A percentile compares a stretch with the other conserved stretches of the same genome.
These are phyloP conservation scores for Hemileccinum rubropunctum DNA, from an alignment of 768 basidiomycete genomes.

Conservation along the genomic window DNA sequence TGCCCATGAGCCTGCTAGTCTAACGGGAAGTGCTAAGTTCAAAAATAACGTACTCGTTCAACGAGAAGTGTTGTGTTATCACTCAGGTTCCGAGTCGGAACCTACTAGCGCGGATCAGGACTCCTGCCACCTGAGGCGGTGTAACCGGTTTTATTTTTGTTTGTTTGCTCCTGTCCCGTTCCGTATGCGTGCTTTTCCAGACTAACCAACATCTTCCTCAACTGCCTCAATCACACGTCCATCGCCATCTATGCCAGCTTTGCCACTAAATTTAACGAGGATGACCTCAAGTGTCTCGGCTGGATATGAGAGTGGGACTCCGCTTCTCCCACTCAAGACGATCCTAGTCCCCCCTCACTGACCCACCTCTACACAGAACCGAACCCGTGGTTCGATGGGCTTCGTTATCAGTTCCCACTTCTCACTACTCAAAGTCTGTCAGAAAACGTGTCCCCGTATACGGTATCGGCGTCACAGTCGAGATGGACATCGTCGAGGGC, in stretches of 20 bases:
- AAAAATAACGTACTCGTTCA: no score
- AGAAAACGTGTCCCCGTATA: conserved; percentile 75
- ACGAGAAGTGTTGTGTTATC: no score
- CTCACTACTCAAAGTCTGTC: conserved; percentile 64
- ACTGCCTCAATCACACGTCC: conserved; percentile 75
- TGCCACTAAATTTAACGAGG: conserved; percentile 57
- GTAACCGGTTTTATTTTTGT: no score
- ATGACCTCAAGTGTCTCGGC: conserved; percentile 73
- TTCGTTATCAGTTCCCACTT: conserved; percentile 69
- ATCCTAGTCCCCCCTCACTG: conserved; percentile 59
- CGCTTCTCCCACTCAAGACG: conserved; percentile 40
- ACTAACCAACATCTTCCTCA: no score
- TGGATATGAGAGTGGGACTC: conserved; percentile 92
- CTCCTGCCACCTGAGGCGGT: no score
- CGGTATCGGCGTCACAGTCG: conserved; percentile 84
- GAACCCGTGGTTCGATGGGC: conserved; percentile 81
- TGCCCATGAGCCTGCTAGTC: no score
- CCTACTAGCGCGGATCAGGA: no score
- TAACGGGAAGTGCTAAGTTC: no score
- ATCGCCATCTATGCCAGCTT: conserved; percentile 67
- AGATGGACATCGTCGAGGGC: conserved; percentile 79
- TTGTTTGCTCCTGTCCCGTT: no score
- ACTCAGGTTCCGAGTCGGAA: no score
- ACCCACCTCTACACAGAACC: conserved; percentile 49
- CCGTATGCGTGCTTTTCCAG: no score